Percentiles rank a stretch among this genome's conserved stretches.
These are phyloP conservation scores for Pyrrhoderma lamaoense DNA, from an alignment of 1,284 basidiomycete species.

Conservation along the genomic window DNA sequence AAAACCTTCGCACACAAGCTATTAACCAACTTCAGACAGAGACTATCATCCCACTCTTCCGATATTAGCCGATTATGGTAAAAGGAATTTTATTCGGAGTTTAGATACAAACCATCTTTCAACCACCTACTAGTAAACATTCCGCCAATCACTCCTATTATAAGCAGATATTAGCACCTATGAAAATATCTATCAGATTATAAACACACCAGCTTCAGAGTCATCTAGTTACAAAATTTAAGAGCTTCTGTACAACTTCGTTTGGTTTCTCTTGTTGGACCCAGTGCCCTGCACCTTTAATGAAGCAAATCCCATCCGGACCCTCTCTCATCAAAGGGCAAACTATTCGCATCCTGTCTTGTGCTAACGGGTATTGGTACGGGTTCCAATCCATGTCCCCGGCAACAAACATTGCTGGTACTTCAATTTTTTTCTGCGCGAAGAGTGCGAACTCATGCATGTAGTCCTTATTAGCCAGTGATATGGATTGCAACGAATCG, in stretches of 20 bases:
- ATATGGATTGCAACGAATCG: slow-evolving; percentile 19
- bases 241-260: slow-evolving; percentile 21
- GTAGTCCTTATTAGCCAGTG: slow-evolving; percentile 21
- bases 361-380: slow-evolving; percentile 44
- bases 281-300: slow-evolving; percentile 58
- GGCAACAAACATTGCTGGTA: slow-evolving; percentile 48
- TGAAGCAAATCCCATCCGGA: slow-evolving; percentile 36
- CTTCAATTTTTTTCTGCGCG: slow-evolving; percentile 32
- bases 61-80: too few species aligned
- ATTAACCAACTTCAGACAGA: too few species aligned
- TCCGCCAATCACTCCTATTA: too few species aligned
- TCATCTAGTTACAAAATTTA: background rate
- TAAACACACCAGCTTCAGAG: background rate
- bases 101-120: too few species aligned
- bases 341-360: slow-evolving; percentile 35
- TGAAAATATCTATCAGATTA: too few species aligned
- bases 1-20: too few species aligned
- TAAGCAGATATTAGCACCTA: too few species aligned
- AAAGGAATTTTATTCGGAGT: too few species aligned
- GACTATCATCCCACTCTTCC: too few species aligned
- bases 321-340: slow-evolving; percentile 24
- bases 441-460: slow-evolving; percentile 15
- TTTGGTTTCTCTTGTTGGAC: slow-evolving; percentile 47
- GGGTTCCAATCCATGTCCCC: slow-evolving; percentile 53
- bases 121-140: too few species aligned